Percentiles rank a stretch among this genome's conserved stretches.
Conservation (phyloP, 2,329 filamentous ascomycete species). For the Ophiostoma montium region DNA sequence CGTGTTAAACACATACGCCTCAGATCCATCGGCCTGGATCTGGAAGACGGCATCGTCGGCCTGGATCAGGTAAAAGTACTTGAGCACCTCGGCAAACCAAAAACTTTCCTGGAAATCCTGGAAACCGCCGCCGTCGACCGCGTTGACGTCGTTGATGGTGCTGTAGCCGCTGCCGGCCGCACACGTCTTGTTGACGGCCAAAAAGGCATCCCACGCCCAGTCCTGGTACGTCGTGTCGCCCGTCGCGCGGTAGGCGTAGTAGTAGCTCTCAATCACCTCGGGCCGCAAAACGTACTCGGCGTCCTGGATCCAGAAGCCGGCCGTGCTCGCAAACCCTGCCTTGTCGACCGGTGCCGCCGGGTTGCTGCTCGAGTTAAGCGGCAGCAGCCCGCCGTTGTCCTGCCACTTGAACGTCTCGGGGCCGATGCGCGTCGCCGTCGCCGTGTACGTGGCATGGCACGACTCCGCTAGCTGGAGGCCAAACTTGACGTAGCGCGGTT, state of each 20-base stretch:
- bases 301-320: conserved; percentile 58
- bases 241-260: conserved; percentile 76
- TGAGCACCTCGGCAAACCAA: conserved; percentile 76
- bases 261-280: conserved; percentile 72
- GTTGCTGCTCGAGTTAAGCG: conserved; percentile 25
- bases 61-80: conserved; percentile 67
- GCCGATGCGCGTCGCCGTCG: conserved; percentile 58
- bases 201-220: conserved; percentile 71
- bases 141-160: conserved; percentile 52
- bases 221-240: conserved; percentile 64
- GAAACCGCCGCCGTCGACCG: conserved; percentile 42
- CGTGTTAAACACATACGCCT: conserved; percentile 36
- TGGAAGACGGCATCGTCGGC: conserved; percentile 42
- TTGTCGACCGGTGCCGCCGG: conserved; percentile 26
- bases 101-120: conserved; percentile 72
- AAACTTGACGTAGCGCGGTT: conserved; percentile 55
- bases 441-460: conserved; percentile 60
- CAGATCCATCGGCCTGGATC: conserved; percentile 29
- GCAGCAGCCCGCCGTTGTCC: conserved; percentile 22
- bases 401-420: conserved; percentile 59
- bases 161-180: conserved; percentile 53
- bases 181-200: conserved; percentile 50
- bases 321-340: conserved; percentile 44
- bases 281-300: conserved; percentile 55
- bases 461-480: conserved; percentile 57